These are phyloP conservation scores for Epichloe elymi DNA, from an alignment of 2,329 filamentous ascomycete species.

Conservation along the genomic window DNA sequence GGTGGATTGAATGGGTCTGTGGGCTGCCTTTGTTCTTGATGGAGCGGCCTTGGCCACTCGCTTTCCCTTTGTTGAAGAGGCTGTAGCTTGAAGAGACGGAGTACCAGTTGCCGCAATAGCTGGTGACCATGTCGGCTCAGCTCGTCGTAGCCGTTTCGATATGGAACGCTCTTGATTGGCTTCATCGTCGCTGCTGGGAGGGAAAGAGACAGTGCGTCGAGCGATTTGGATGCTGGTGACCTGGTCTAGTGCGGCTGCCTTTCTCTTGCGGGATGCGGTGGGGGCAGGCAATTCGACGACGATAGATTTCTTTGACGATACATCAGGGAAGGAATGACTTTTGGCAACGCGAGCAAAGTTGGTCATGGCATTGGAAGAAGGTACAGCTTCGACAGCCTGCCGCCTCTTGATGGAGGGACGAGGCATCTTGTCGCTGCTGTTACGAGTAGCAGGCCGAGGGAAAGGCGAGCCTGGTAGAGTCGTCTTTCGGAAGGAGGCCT, in stretches of 20 bases:
- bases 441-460: background rate
- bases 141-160: conserved; percentile 8
- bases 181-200: conserved; percentile 22
- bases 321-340: conserved; percentile 14
- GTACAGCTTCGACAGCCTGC: conserved; percentile 7
- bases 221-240: conserved; percentile 14
- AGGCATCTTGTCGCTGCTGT: conserved; percentile 1
- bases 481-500: background rate
- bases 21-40: conserved; percentile 16
- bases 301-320: conserved; percentile 21
- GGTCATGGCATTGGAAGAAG: conserved; percentile 22
- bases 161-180: background rate
- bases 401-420: conserved; percentile 6
- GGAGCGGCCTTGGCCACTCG: conserved; percentile 16
- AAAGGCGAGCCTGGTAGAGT: background rate
- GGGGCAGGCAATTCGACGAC: conserved; percentile 14
- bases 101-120: background rate
- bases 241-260: conserved; percentile 16
- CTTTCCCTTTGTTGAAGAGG: conserved; percentile 16
- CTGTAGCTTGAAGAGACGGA: background rate
- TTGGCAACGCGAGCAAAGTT: conserved; percentile 37
- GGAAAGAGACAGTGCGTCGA: conserved; percentile 18
- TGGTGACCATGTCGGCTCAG: conserved; percentile 9
- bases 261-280: conserved; percentile 23
- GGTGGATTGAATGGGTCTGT: conserved; percentile 19